A percentile compares a stretch with the other conserved stretches of the same genome.
These are phyloP conservation scores for Ambrosiella xylebori DNA, from an alignment of 2,329 filamentous ascomycete genomes.

Conservation along the genomic window DNA sequence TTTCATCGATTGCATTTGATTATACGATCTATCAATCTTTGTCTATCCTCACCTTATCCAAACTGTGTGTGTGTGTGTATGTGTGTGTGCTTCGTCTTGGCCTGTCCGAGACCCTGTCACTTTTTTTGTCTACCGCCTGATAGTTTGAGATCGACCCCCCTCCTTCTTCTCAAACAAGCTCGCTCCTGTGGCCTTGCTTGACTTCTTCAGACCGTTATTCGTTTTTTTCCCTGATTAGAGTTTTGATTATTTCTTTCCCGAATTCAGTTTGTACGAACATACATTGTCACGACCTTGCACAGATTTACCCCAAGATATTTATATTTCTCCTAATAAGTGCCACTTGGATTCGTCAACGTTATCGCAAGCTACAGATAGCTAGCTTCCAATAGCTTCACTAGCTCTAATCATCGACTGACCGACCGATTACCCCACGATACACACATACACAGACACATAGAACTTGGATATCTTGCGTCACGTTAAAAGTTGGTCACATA, in stretches of 20 bases:
- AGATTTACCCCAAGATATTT: too few relatives aligned
- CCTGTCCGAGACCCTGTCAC: background rate
- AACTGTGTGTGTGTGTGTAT: background rate
- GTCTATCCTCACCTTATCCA: too few relatives aligned
- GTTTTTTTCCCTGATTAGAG: conserved; percentile 14
- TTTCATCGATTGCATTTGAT: background rate
- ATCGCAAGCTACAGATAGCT: background rate
- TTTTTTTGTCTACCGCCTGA: background rate
- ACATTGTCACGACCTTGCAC: background rate
- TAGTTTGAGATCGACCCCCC: background rate
- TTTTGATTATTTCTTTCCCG: background rate
- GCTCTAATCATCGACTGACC: background rate
- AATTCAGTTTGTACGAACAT: background rate
- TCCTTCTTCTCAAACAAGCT: background rate
- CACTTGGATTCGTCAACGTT: too few relatives aligned
- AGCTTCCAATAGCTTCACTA: background rate
- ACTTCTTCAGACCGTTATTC: conserved; percentile 15
- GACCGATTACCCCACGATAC: background rate
- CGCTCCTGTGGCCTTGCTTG: conserved; percentile 1
- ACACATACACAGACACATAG: background rate
- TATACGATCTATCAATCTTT: too few relatives aligned
- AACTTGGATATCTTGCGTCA: background rate
- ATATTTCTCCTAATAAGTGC: too few relatives aligned
- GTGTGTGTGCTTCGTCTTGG: background rate
- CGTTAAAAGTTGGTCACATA: background rate